Conservation (phyloP, 2,329 filamentous ascomycete genomes). For the Cladosporium sp. region DNA sequence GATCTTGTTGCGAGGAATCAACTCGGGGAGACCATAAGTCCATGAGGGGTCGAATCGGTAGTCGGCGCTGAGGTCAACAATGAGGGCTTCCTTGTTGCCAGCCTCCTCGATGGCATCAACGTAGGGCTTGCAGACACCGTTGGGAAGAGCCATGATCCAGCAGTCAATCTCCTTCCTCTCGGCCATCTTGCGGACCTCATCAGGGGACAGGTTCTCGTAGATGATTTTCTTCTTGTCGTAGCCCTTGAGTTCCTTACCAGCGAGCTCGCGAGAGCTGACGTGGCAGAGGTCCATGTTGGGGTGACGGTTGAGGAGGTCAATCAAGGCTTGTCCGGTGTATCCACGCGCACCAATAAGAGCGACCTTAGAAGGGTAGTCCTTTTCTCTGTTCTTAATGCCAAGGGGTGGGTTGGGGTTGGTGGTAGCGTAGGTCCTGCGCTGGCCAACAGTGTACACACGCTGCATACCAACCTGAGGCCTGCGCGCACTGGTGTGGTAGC, state of each 20-base stretch:
- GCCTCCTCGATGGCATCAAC: slow-evolving; percentile 80
- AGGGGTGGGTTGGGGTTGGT: slow-evolving; percentile 89
- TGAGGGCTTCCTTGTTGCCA: slow-evolving; percentile 63
- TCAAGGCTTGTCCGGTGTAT: slow-evolving; percentile 88
- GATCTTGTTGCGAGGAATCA: slow-evolving; percentile 72
- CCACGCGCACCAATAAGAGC: slow-evolving; percentile 88
- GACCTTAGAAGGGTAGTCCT: slow-evolving; percentile 71
- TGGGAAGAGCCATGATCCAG: slow-evolving; percentile 97
- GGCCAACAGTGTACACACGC: slow-evolving; percentile 6
- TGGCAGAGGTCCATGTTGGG: slow-evolving; percentile 85
- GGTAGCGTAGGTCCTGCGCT: slow-evolving; percentile 48
- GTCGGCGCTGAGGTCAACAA: slow-evolving; percentile 94
- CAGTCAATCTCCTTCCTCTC: slow-evolving; percentile 82
- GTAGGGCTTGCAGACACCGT: slow-evolving; percentile 89
- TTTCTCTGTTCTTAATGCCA: slow-evolving; percentile 82
- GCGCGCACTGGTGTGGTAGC: slow-evolving; percentile 59
- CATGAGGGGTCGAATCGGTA: slow-evolving; percentile 82
- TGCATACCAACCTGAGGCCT: slow-evolving; percentile 8
- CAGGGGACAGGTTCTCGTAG: slow-evolving; percentile 84
- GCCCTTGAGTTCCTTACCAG: slow-evolving; percentile 78
- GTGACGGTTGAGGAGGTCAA: slow-evolving; percentile 81
- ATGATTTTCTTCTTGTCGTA: slow-evolving; percentile 88
- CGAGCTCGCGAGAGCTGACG: slow-evolving; percentile 89
- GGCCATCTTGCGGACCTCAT: slow-evolving; percentile 82
- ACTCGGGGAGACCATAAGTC: slow-evolving; percentile 88